Percentiles rank a stretch among this genome's conserved stretches.
These are phyloP conservation scores for Coelastrella sp. DNA, from an alignment of 139 green algal species.

Conservation along the genomic window DNA sequence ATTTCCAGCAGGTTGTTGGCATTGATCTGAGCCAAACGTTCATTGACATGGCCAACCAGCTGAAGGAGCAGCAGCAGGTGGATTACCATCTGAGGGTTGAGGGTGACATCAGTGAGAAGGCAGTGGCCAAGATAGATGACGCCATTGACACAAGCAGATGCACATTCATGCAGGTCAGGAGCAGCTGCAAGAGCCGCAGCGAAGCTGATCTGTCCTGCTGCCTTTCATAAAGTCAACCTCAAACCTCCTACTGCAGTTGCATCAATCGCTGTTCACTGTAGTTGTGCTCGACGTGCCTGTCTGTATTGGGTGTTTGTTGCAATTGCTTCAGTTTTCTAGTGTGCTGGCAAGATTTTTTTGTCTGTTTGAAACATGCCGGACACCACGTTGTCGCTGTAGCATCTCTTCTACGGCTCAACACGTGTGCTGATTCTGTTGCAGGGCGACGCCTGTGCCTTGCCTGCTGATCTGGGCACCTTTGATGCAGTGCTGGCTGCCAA, in stretches of 20 bases:
- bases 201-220: too few relatives aligned
- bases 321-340: too few relatives aligned
- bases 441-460: slow-evolving; percentile 72
- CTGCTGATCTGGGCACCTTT: slow-evolving; percentile 58
- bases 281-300: too few relatives aligned
- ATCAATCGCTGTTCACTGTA: too few relatives aligned
- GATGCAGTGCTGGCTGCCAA: slow-evolving; percentile 82
- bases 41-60: slow-evolving; percentile 56
- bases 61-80: slow-evolving; percentile 66
- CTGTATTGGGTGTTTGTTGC: too few relatives aligned
- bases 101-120: slow-evolving; percentile 66
- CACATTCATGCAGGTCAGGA: slow-evolving; percentile 68
- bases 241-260: too few relatives aligned
- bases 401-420: too few relatives aligned
- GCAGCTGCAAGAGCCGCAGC: neutral
- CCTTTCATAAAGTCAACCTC: too few relatives aligned
- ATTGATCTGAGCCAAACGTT: slow-evolving; percentile 75
- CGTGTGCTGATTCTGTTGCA: slow-evolving; percentile 41
- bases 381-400: too few relatives aligned
- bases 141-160: slow-evolving; percentile 63
- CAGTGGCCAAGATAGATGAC: slow-evolving; percentile 47
- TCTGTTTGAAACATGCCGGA: too few relatives aligned
- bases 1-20: slow-evolving; percentile 75
- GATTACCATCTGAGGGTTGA: slow-evolving; percentile 71
- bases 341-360: too few relatives aligned